These are phyloP conservation scores for Ceriops decandra DNA, from an alignment of 345 rosid genomes.

Conservation along the genomic window DNA sequence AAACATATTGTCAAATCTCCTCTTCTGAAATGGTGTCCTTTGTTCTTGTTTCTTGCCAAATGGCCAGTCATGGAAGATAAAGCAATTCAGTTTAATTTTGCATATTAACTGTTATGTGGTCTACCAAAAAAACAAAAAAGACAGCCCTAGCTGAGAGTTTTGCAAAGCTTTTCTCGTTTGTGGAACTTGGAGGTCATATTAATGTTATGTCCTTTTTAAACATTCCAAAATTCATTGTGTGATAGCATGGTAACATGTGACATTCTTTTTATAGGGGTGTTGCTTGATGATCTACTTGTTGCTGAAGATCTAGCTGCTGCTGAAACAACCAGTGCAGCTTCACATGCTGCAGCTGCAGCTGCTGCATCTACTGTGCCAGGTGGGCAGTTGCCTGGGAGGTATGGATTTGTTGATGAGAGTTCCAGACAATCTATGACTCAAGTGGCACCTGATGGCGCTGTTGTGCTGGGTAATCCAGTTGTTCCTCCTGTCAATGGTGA, in stretches of 20 bases:
- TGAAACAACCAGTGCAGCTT: constrained; percentile 85
- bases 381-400: constrained; percentile 65
- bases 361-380: constrained; percentile 68
- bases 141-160: background rate
- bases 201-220: background rate
- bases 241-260: background rate
- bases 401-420: constrained; percentile 80
- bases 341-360: constrained; percentile 90
- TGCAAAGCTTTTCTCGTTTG: background rate
- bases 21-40: no score
- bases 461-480: constrained; percentile 88
- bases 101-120: no score
- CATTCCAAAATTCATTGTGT: background rate
- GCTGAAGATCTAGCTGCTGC: constrained; percentile 96
- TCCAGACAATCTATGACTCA: constrained; percentile 59
- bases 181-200: background rate
- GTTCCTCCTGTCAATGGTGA: constrained; percentile 95
- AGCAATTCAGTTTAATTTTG: no score
- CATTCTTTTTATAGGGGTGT: constrained; percentile 59
- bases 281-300: constrained; percentile 96
- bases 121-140: no score
- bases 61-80: no score
- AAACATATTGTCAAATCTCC: no score
- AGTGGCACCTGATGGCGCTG: constrained; percentile 73
- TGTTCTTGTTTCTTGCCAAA: no score